Base-by-base conservation (phyloP, 2,329 filamentous ascomycete species). In the Penicillium sp. region DNA sequence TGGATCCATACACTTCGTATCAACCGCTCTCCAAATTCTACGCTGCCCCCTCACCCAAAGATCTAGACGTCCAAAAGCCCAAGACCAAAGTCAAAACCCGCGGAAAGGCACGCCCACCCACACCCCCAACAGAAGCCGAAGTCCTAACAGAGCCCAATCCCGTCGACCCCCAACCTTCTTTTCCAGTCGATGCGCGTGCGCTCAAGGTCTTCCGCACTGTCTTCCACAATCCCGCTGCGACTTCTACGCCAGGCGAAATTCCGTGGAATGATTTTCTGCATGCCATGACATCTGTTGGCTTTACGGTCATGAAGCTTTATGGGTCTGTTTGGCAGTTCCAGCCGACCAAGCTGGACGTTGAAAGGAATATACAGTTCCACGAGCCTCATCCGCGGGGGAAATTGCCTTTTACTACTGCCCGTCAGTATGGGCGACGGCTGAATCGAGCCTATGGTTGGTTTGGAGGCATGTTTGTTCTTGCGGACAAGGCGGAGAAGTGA, bases 251-350 rank as follows among this genome's bases (percentile, higher is more conserved):
- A 13, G 40, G 40, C 14, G 40, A 43, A 16, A 18, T 43, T n/a
- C 40, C 40, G 6, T 43, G 40, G 40, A 43, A 43, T 43, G 40
- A 43, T 19, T 43, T 43, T 13, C 18, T 43, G 11, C 40, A 81
- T 58, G 83, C 83, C 0, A 81, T 87, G 79, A 61, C 65, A 0
- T 73, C 74, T 0, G 75, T 77, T 0, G 85, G 84, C 0, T 86
- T 88, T 54, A 59, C 65, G 0, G 78, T 78, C 0, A 73, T 85
- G 70, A 87, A 88, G 70, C 75, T 87, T 0, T 85, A 86, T 59
- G 84, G 85, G 0, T 87, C 83, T 1, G 81, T 82, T 0, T 88
- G 86, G 86, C 82, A 86, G 11, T 88, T 88, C 60, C 76, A 73
- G 14, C 81, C 81, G 3, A 68, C 67, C 4, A 64, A 63, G 3